Percentiles rank a stretch among this genome's conserved stretches.
Conservation (phyloP, 129 eudicot genomes). For the Flaveria linearis region DNA sequence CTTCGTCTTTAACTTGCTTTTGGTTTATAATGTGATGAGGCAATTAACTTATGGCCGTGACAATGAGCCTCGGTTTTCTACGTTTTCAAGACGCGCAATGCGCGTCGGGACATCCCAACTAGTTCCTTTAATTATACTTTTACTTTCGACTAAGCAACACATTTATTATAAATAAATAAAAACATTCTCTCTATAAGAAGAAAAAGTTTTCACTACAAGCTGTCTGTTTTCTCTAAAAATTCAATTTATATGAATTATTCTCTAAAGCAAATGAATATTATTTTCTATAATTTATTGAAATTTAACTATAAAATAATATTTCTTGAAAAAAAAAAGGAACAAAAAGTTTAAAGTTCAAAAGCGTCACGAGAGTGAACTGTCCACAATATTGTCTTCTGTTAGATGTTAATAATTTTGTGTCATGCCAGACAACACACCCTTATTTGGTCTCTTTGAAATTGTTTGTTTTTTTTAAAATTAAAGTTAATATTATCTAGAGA, state of each 20-base stretch:
- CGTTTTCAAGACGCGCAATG: too few relatives aligned
- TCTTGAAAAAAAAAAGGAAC: not conserved
- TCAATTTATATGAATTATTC: not conserved
- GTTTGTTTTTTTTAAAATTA: not conserved
- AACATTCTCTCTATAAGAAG: not conserved
- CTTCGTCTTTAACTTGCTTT: too few relatives aligned
- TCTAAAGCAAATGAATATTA: not conserved
- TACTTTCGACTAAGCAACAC: too few relatives aligned
- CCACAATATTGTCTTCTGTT: constrained; percentile 29
- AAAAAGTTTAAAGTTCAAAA: constrained; percentile 12
- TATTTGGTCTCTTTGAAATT: constrained; percentile 19
- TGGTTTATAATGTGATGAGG: too few relatives aligned
- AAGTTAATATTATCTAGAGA: not conserved
- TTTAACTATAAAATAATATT: not conserved
- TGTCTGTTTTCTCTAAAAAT: not conserved
- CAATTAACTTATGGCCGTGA: too few relatives aligned
- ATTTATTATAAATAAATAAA: not conserved
- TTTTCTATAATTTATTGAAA: not conserved
- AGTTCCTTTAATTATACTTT: not conserved
- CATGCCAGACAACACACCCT: constrained; percentile 29
- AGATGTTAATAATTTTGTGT: constrained; percentile 27
- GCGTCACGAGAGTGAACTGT: constrained; percentile 37
- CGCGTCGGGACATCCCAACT: too few relatives aligned
- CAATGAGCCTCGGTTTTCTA: too few relatives aligned
- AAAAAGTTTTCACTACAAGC: not conserved